A percentile compares a stretch with the other conserved stretches of the same genome.
Conservation (phyloP, 805 yeast genomes). For the Candida golubevii region DNA sequence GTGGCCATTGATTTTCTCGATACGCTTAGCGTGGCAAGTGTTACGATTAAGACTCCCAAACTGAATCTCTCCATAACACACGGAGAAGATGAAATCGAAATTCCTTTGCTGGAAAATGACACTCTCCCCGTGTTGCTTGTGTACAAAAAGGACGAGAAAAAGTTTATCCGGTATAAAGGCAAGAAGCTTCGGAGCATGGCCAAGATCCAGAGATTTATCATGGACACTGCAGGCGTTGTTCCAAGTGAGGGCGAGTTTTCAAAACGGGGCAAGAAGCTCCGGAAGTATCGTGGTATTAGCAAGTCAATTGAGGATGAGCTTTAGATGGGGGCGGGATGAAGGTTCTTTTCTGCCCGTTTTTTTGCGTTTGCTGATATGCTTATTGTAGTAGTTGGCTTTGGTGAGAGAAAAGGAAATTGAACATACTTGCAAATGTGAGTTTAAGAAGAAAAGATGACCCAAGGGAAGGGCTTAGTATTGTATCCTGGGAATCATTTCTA, state of each 20-base stretch:
- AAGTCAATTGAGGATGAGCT: constrained; percentile 16
- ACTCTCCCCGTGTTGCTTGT: constrained; percentile 27
- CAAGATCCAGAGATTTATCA: constrained; percentile 31
- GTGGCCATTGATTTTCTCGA: constrained; percentile 68
- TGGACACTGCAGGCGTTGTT: constrained; percentile 25
- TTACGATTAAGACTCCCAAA: constrained; percentile 20
- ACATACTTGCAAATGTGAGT: too few relatives aligned
- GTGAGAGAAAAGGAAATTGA: too few relatives aligned
- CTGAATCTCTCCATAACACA: constrained; percentile 10
- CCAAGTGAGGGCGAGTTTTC: constrained; percentile 39
- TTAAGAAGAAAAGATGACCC: too few relatives aligned
- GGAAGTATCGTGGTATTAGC: constrained; percentile 29
- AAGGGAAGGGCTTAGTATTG: too few relatives aligned
- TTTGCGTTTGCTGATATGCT: too few relatives aligned
- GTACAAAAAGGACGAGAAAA: constrained; percentile 17
- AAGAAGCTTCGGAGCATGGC: constrained; percentile 27
- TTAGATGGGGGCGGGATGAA: background rate
- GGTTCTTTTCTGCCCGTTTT: too few relatives aligned
- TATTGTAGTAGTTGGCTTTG: too few relatives aligned
- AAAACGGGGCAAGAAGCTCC: constrained; percentile 27
- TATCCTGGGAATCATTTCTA: too few relatives aligned
- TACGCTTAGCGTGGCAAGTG: constrained; percentile 44
- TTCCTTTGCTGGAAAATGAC: constrained; percentile 18
- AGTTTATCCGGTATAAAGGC: constrained; percentile 21
- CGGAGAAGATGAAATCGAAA: constrained; percentile 19